A percentile compares a stretch with the other conserved stretches of the same genome.
phyloP scores from a whole-genome alignment of 176 grass and related monocot genomes.

The Areca catechu region DNA sequence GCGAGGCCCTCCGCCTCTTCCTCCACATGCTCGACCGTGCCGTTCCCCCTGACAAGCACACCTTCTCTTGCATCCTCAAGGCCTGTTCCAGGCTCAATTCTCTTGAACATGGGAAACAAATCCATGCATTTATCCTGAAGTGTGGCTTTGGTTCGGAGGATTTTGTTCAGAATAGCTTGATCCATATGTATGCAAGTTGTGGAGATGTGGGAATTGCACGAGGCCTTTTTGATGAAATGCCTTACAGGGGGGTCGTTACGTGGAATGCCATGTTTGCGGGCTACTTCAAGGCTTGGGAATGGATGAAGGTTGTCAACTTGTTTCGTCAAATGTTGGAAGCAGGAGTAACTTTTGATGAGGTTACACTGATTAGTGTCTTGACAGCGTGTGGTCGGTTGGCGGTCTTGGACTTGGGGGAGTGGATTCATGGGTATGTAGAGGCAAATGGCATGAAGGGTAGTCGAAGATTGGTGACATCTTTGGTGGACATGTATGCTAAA shows the following conservation, averaged over 20 bases:
- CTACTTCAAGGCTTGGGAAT: slow-evolving; percentile 33
- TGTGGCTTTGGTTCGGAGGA: slow-evolving; percentile 6
- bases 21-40: slow-evolving; percentile 36
- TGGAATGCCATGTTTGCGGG: slow-evolving; percentile 42
- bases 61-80: slow-evolving; percentile 23
- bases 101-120: not conserved
- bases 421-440: slow-evolving; percentile 8
- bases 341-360: slow-evolving; percentile 37
- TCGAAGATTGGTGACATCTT: slow-evolving; percentile 22
- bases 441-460: slow-evolving; percentile 22
- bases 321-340: slow-evolving; percentile 36
- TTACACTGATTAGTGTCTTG: slow-evolving; percentile 46
- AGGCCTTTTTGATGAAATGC: slow-evolving; percentile 9
- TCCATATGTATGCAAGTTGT: slow-evolving; percentile 21
- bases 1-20: slow-evolving; percentile 44
- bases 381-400: slow-evolving; percentile 22
- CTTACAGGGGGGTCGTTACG: slow-evolving; percentile 21
- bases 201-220: slow-evolving; percentile 5
- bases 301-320: slow-evolving; percentile 29
- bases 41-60: slow-evolving; percentile 16
- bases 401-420: slow-evolving; percentile 12
- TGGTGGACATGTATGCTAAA: slow-evolving; percentile 20
- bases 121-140: slow-evolving; percentile 11
- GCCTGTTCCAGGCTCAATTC: slow-evolving; percentile 10
- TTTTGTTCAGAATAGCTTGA: slow-evolving; percentile 13